Base-by-base conservation (phyloP, 352 stramenopile species). In the Chrysophaeum taylorii region DNA sequence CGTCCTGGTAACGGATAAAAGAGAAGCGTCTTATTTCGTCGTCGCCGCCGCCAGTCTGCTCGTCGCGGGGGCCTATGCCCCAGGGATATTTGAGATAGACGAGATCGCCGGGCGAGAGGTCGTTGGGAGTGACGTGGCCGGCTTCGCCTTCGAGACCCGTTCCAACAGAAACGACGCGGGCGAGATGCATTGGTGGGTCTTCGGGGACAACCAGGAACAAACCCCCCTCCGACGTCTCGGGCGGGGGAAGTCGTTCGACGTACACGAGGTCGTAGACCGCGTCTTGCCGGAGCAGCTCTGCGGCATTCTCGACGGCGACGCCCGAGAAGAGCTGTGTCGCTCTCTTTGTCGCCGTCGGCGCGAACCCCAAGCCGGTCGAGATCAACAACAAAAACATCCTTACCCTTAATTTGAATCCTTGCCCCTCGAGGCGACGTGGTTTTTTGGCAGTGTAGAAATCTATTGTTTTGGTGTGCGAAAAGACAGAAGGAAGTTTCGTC, bases 201-300 rank as follows among this genome's bases (percentile, higher is more conserved):
- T 63, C n/a, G 27, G 52, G 52, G 7, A 4, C 52, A 15, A 63
- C 7, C 7, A 63, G 33, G 33, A 63, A 36, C 16, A 69, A 23
- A 31, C 50, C 36, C 21, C 36, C 41, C 23, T 35, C 33, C 38
- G 41, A 54, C 38, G 41, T 57, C 43, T 41, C 1, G 39, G 63
- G 41, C 63, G 63, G 50, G 15, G 25, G 23, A 9, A 70, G 12
- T 38, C 63, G 31, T 14, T 70, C 39, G 39, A 54, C 36, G 42
- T 52, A 57, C 23, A 70, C 36, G n/a, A 54, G 42, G 45, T 45
- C 39, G 52, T 73, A 63, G 27, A 63, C 15, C 25, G 52, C 52
- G 15, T 35, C 27, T 23, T 63, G 52, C 52, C n/a, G n/a, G n/a
- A n/a, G n/a, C n/a, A n/a, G n/a, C n/a, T n/a, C n/a, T n/a, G n/a